These are phyloP conservation scores for Alternaria postmessia DNA, from an alignment of 2,329 filamentous ascomycete genomes.

Conservation along the genomic window DNA sequence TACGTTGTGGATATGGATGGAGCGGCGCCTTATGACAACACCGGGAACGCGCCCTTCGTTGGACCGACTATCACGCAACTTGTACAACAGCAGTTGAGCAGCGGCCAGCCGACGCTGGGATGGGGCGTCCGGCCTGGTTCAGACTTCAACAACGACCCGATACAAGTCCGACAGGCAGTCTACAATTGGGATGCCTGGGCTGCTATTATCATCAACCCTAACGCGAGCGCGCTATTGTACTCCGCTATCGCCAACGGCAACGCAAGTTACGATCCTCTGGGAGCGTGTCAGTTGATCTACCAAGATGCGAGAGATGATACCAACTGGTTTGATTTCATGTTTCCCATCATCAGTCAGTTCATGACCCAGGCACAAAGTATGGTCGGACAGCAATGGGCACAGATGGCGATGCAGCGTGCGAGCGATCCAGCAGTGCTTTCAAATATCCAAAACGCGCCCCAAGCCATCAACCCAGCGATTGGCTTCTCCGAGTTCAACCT, in stretches of 20 bases:
- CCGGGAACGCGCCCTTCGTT: slow-evolving; percentile 59
- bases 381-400: slow-evolving; percentile 60
- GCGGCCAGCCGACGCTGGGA: slow-evolving; percentile 55
- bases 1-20: slow-evolving; percentile 72
- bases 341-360: slow-evolving; percentile 59
- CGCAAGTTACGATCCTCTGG: slow-evolving; percentile 66
- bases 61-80: slow-evolving; percentile 62
- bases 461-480: slow-evolving; percentile 64
- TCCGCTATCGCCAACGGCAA: slow-evolving; percentile 64
- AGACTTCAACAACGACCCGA: slow-evolving; percentile 64
- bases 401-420: slow-evolving; percentile 53
- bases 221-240: slow-evolving; percentile 67
- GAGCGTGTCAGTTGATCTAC: slow-evolving; percentile 65
- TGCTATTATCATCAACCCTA: slow-evolving; percentile 69
- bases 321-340: slow-evolving; percentile 63
- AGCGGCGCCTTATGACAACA: slow-evolving; percentile 60
- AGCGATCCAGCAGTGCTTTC: slow-evolving; percentile 50
- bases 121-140: slow-evolving; percentile 59
- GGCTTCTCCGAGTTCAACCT: slow-evolving; percentile 66
- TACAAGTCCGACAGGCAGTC: slow-evolving; percentile 64
- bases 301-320: slow-evolving; percentile 65
- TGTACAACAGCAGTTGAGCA: slow-evolving; percentile 55
- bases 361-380: slow-evolving; percentile 55
- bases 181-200: slow-evolving; percentile 68
- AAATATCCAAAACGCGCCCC: slow-evolving; percentile 59